Percentiles rank a stretch among this genome's conserved stretches.
These are phyloP conservation scores for Salix udensis DNA, from an alignment of 345 rosid species.

Conservation along the genomic window DNA sequence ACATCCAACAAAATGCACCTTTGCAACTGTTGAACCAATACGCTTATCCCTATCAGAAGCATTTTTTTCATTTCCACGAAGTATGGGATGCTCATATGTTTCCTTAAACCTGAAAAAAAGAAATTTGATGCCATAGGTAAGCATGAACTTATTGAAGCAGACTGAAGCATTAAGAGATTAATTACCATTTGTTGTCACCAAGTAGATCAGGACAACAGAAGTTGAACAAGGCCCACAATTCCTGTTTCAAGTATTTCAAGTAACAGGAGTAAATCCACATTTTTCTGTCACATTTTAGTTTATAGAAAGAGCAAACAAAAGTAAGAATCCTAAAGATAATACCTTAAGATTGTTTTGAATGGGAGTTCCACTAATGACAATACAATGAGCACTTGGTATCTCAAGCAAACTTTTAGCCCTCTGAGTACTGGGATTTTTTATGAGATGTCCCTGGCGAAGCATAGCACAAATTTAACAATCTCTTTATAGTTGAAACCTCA, in stretches of 20 bases:
- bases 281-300: slow-evolving; percentile 5
- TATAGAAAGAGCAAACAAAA: not conserved
- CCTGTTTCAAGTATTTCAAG: slow-evolving; percentile 43
- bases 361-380: slow-evolving; percentile 91
- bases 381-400: slow-evolving; percentile 87
- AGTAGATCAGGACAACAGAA: slow-evolving; percentile 85
- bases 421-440: slow-evolving; percentile 93
- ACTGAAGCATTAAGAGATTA: slow-evolving; percentile 13
- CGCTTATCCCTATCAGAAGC: slow-evolving; percentile 87
- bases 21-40: slow-evolving; percentile 84
- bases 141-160: slow-evolving; percentile 16
- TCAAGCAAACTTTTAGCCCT: slow-evolving; percentile 97
- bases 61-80: slow-evolving; percentile 87
- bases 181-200: slow-evolving; percentile 79
- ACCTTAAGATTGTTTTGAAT: slow-evolving; percentile 97
- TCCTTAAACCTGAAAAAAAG: slow-evolving; percentile 69
- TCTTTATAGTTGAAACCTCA: not conserved
- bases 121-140: slow-evolving; percentile 18
- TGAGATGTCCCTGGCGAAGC: slow-evolving; percentile 77
- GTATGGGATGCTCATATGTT: slow-evolving; percentile 65
- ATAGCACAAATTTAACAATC: not conserved
- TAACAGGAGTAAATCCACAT: not conserved
- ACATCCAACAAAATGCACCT: slow-evolving; percentile 43
- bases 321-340: slow-evolving; percentile 21
- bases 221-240: slow-evolving; percentile 93